Percentiles rank a stretch among this genome's conserved stretches.
Evolutionary conservation across 2,329 filamentous ascomycete species (phyloP).

Genomic region (Fusarium torulosum): DNA sequence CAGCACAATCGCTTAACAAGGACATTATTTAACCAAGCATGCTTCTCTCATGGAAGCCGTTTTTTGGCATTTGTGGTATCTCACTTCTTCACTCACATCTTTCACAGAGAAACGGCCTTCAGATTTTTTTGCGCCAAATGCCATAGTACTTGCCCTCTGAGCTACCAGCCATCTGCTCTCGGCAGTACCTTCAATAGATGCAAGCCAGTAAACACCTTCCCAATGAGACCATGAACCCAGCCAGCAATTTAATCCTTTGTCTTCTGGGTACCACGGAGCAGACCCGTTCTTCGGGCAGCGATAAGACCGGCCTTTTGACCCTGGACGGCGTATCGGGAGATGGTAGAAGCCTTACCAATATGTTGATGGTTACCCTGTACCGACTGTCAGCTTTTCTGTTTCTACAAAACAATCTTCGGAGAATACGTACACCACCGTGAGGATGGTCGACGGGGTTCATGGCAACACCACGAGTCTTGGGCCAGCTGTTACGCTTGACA

Average conservation of each 20-base stretch:
- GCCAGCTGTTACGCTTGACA: slow-evolving; percentile 99
- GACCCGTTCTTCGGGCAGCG: slow-evolving; percentile 98
- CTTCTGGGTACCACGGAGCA: slow-evolving; percentile 99
- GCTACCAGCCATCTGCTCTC: slow-evolving; percentile 62
- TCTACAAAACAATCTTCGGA: not conserved
- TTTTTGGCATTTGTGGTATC: slow-evolving; percentile 46
- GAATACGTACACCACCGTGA: slow-evolving; percentile 83
- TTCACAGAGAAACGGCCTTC: slow-evolving; percentile 48
- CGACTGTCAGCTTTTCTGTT: slow-evolving; percentile 55
- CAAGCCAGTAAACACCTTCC: slow-evolving; percentile 75
- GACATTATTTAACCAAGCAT: slow-evolving; percentile 43
- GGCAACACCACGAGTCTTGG: slow-evolving; percentile 99
- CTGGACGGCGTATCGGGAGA: slow-evolving; percentile 95
- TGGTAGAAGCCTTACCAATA: slow-evolving; percentile 99
- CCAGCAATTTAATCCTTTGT: slow-evolving; percentile 85
- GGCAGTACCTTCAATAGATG: slow-evolving; percentile 68
- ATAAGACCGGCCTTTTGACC: slow-evolving; percentile 99
- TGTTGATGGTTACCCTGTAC: slow-evolving; percentile 98
- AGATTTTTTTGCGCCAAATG: slow-evolving; percentile 62
- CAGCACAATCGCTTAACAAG: slow-evolving; percentile 21
- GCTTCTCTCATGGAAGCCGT: slow-evolving; percentile 40
- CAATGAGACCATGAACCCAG: slow-evolving; percentile 67
- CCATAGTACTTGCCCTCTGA: slow-evolving; percentile 63
- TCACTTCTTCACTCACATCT: slow-evolving; percentile 47
- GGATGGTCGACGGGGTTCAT: slow-evolving; percentile 99